phyloP scores from a whole-genome alignment of 495 filamentous ascomycete genomes.

The Penicillium turbatum region DNA sequence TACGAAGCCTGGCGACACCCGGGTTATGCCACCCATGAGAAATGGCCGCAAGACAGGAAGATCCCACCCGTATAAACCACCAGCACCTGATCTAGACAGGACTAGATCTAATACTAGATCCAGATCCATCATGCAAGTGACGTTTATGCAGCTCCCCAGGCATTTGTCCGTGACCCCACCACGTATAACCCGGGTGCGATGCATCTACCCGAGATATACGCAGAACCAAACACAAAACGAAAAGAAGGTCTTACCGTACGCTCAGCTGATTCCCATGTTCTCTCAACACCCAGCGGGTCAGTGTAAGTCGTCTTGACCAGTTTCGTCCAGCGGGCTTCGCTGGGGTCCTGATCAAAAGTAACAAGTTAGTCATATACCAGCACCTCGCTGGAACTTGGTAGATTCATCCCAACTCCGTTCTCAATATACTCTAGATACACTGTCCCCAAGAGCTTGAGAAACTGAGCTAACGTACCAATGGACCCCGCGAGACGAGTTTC shows the following conservation, averaged over 20 bases:
- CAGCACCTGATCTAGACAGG: too few species aligned
- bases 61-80: neutral
- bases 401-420: too few species aligned
- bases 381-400: too few species aligned
- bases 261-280: constrained; percentile 82
- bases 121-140: neutral
- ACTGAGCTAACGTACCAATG: constrained; percentile 36
- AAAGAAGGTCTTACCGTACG: constrained; percentile 44
- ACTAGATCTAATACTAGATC: neutral
- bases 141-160: neutral
- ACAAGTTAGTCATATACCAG: neutral
- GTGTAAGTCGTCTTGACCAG: constrained; percentile 67
- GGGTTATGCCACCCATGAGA: neutral
- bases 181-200: too few species aligned
- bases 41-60: neutral
- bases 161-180: too few species aligned
- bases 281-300: constrained; percentile 62
- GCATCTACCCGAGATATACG: neutral
- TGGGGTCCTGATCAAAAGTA: constrained; percentile 28
- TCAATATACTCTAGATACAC: too few species aligned
- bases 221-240: neutral
- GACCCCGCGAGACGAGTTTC: constrained; percentile 47
- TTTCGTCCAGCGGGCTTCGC: constrained; percentile 72
- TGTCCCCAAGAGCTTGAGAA: too few species aligned
- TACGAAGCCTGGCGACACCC: neutral